A percentile compares a stretch with the other conserved stretches of the same genome.
phyloP scores from a whole-genome alignment of 2,329 filamentous ascomycete species.

The Trichoderma semiorbis region DNA sequence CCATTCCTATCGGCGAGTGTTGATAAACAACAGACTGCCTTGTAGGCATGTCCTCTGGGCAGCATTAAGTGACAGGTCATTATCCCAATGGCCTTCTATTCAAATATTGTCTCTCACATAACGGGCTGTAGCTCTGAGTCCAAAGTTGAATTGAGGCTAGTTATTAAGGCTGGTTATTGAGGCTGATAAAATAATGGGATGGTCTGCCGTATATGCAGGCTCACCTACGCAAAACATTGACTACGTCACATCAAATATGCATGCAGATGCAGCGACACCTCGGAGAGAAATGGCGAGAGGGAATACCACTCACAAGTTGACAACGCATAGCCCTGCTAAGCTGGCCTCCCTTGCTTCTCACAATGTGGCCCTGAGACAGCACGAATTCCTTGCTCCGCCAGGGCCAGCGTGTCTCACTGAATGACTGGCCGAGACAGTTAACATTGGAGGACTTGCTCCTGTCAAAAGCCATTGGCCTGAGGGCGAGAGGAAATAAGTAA shows the following conservation, averaged over 20 bases:
- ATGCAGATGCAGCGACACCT: not conserved
- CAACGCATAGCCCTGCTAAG: not conserved
- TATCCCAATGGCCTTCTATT: not conserved
- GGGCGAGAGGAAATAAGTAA: not conserved
- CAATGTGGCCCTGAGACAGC: not conserved
- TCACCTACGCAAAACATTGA: not conserved
- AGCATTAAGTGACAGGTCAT: not conserved
- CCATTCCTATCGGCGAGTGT: not conserved
- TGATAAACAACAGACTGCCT: not conserved
- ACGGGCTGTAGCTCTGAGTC: not conserved
- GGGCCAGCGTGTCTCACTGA: not conserved
- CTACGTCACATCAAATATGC: not conserved
- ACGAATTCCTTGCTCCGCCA: constrained; percentile 1
- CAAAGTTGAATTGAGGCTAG: not conserved
- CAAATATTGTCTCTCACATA: not conserved
- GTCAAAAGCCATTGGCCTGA: not conserved
- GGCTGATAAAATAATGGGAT: not conserved
- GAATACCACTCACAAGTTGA: not conserved
- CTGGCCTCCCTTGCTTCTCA: not conserved
- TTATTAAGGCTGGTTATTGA: not conserved
- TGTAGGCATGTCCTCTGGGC: not conserved
- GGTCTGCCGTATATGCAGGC: not conserved
- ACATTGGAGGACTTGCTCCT: not conserved
- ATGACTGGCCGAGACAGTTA: not conserved
- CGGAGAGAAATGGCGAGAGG: not conserved